Conservation (phyloP, 2,329 filamentous ascomycete species). For the Aureobasidium vineae region DNA sequence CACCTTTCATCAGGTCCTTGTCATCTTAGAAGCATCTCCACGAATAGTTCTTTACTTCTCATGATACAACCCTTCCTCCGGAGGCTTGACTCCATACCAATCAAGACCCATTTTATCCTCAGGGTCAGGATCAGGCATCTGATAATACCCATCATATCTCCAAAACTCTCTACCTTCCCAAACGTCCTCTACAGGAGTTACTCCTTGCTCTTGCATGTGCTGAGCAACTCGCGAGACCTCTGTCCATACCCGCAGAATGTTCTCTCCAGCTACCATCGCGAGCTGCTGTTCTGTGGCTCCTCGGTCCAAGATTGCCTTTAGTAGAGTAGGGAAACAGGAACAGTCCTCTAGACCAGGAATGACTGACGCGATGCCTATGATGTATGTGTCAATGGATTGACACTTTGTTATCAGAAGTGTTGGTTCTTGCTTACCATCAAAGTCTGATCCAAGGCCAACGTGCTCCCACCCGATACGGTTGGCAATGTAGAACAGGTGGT, state of each 20-base stretch:
- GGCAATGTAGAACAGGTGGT: constrained; percentile 35
- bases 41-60: background rate
- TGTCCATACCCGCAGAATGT: constrained; percentile 42
- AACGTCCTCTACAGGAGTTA: constrained; percentile 40
- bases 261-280: constrained; percentile 41
- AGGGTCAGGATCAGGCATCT: constrained; percentile 40
- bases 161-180: constrained; percentile 41
- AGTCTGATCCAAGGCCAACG: constrained; percentile 43
- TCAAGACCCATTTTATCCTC: constrained; percentile 38
- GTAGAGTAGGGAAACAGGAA: constrained; percentile 40
- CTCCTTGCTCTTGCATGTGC: constrained; percentile 36
- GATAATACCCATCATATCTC: constrained; percentile 38
- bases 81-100: constrained; percentile 35
- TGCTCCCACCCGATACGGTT: constrained; percentile 39
- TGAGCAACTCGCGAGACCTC: constrained; percentile 32
- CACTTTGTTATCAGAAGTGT: no score
- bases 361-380: constrained; percentile 34
- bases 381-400: background rate
- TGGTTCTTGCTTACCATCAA: constrained; percentile 32
- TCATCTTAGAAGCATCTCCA: background rate
- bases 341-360: constrained; percentile 38
- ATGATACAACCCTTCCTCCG: constrained; percentile 32
- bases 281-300: constrained; percentile 44
- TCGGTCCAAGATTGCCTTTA: constrained; percentile 41
- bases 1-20: no score